Conservation (phyloP, 345 rosid species). For the Eucalyptus camaldulensis region DNA sequence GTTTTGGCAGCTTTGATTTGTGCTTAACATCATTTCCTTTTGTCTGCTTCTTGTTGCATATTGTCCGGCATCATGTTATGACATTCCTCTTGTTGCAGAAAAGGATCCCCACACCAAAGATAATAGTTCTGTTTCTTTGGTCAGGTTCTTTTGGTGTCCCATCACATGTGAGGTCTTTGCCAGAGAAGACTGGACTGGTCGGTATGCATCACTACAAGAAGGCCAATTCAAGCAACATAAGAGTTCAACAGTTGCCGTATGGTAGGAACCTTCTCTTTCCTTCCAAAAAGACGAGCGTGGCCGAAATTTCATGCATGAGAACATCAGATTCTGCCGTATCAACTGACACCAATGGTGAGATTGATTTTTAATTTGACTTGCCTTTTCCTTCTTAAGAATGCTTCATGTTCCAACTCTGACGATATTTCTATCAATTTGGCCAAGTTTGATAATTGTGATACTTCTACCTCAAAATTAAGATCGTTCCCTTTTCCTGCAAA, state of each 20-base stretch:
- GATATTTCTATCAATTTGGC: not conserved
- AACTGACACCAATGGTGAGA: not conserved
- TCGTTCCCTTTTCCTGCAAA: not conserved
- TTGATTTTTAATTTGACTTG: not conserved
- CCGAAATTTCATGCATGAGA: not conserved
- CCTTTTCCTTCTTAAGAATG: not conserved
- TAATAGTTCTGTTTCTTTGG: not conserved
- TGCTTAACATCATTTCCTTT: not conserved
- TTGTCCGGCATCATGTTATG: not conserved
- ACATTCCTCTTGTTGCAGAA: not conserved
- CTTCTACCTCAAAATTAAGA: not conserved
- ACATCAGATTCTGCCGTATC: not conserved
- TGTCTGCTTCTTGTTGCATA: not conserved
- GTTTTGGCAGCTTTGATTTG: not conserved
- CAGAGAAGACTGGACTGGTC: not conserved
- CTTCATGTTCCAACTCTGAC: not conserved
- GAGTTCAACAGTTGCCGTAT: not conserved
- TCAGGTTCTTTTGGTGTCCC: not conserved
- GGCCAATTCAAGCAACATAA: not conserved
- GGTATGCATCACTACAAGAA: not conserved
- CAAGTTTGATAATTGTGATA: not conserved
- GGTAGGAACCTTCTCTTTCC: not conserved
- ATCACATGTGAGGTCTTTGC: not conserved
- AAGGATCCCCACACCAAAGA: not conserved
- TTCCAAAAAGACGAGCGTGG: not conserved